These are phyloP conservation scores for Eucalyptus grandis DNA, from an alignment of 345 rosid species.

Conservation along the genomic window DNA sequence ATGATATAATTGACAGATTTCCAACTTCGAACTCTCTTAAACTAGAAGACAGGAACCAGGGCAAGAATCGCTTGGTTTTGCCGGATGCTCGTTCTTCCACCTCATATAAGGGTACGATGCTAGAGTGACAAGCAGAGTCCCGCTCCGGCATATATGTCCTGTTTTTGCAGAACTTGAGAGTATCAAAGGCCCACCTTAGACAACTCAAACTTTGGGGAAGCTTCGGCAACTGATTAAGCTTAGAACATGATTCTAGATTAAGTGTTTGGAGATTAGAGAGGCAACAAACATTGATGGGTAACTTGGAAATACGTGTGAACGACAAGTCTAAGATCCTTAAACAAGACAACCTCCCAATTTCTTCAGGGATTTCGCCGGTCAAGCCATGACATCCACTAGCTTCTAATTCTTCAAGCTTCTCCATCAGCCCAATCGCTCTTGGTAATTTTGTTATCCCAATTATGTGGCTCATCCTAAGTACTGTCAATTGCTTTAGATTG, in stretches of 20 bases:
- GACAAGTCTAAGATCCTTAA: not conserved
- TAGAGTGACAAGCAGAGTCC: too few species aligned
- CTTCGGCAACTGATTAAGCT: not conserved
- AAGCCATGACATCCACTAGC: not conserved
- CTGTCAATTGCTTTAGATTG: not conserved
- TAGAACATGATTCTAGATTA: not conserved
- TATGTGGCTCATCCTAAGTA: not conserved
- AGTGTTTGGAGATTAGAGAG: not conserved
- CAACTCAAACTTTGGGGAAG: not conserved
- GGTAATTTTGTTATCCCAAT: not conserved
- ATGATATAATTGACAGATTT: accelerated
- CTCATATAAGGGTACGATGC: too few species aligned
- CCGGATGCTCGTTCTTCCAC: too few species aligned
- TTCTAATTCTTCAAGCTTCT: not conserved
- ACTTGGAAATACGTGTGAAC: accelerated
- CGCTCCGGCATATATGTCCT: too few species aligned
- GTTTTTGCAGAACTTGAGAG: too few species aligned
- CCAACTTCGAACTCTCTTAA: not conserved
- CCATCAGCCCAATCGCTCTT: not conserved
- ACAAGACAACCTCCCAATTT: not conserved
- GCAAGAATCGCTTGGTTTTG: not conserved
- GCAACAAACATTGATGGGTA: accelerated
- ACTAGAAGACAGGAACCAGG: not conserved
- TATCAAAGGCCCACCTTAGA: not conserved
- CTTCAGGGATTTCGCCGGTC: not conserved